phyloP scores from a whole-genome alignment of 345 rosid species.

The Abelmoschus esculentus region DNA sequence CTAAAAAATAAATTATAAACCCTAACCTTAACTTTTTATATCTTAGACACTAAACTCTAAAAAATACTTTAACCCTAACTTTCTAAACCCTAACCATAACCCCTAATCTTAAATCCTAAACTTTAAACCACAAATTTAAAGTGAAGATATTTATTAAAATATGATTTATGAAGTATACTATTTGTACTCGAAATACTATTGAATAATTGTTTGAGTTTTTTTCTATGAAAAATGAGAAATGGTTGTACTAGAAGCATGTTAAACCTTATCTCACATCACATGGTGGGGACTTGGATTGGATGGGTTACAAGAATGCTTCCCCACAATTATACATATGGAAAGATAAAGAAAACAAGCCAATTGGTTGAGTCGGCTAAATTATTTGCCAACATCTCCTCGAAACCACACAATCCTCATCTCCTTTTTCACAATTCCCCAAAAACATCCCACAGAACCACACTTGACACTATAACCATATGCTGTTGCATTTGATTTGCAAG shows the following conservation, averaged over 20 bases:
- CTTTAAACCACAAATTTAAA: too few relatives aligned
- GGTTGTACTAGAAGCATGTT: neutral
- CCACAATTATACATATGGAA: neutral
- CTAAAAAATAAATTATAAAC: too few relatives aligned
- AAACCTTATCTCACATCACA: neutral
- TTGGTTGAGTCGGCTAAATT: neutral
- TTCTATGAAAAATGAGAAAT: neutral
- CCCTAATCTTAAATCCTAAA: too few relatives aligned
- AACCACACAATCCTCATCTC: neutral
- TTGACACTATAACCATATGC: neutral
- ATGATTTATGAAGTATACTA: too few relatives aligned
- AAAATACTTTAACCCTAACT: too few relatives aligned
- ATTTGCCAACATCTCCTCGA: conserved; percentile 7
- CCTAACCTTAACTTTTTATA: too few relatives aligned
- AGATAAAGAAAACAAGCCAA: neutral
- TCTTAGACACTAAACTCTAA: too few relatives aligned
- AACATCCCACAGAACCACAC: neutral
- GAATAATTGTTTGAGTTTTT: too few relatives aligned
- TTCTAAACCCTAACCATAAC: too few relatives aligned
- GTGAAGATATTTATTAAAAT: too few relatives aligned
- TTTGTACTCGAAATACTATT: too few relatives aligned
- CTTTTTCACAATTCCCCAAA: neutral
- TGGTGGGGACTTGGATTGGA: conserved; percentile 5
- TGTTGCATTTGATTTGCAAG: neutral
- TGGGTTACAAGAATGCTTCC: neutral